These are phyloP conservation scores for Diaporthe ampelina DNA, from an alignment of 2,329 filamentous ascomycete genomes.

Conservation along the genomic window DNA sequence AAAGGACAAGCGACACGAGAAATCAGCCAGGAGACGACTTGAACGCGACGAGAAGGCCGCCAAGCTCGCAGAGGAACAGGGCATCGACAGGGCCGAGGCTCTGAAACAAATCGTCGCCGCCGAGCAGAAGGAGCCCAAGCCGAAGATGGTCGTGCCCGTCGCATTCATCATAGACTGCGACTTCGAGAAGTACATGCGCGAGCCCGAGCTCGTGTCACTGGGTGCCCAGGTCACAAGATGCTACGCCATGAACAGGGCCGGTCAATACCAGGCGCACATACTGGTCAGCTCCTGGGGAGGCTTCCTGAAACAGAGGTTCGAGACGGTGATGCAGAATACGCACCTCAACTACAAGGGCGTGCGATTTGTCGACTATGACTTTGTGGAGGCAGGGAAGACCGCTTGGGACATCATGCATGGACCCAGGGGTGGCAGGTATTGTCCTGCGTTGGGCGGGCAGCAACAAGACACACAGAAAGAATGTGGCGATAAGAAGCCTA, in stretches of 20 bases:
- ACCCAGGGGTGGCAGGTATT: constrained; percentile 60
- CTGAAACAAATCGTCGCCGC: constrained; percentile 46
- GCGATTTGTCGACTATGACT: constrained; percentile 80
- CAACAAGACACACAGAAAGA: constrained; percentile 53
- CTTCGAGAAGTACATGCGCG: constrained; percentile 91
- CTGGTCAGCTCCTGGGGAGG: constrained; percentile 85
- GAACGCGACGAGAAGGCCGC: constrained; percentile 65
- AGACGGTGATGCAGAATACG: constrained; percentile 78
- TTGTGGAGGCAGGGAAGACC: constrained; percentile 75
- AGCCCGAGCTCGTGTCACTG: constrained; percentile 87
- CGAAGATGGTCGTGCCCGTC: constrained; percentile 73
- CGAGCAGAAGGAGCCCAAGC: constrained; percentile 52
- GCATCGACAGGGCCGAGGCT: constrained; percentile 56
- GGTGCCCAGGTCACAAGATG: constrained; percentile 86
- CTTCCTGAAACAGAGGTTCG: constrained; percentile 82
- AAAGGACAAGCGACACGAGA: constrained; percentile 67
- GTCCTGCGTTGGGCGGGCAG: constrained; percentile 66
- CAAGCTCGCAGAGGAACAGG: constrained; percentile 55
- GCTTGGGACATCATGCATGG: constrained; percentile 78
- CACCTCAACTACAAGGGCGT: constrained; percentile 87
- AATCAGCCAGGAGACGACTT: constrained; percentile 62
- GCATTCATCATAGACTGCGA: constrained; percentile 90
- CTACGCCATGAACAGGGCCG: constrained; percentile 88
- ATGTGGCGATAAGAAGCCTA: constrained; percentile 44
- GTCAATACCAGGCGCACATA: constrained; percentile 78